Conservation (phyloP, 306 rosid species). For the Mimosa bimucronata region DNA sequence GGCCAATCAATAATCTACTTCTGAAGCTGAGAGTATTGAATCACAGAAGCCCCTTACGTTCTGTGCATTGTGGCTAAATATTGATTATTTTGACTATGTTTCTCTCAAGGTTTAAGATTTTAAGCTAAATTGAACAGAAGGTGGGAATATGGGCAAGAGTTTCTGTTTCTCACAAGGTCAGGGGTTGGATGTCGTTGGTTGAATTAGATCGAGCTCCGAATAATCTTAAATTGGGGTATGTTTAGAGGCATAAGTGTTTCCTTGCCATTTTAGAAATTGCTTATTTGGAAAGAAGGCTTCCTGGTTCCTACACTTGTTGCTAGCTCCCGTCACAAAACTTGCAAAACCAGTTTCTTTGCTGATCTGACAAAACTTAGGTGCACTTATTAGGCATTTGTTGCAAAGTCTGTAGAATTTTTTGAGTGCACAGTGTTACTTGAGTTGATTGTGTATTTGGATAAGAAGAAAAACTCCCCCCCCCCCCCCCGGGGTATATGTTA, state of each 20-base stretch:
- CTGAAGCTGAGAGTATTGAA: not conserved
- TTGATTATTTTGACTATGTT: not conserved
- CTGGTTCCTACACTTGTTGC: not conserved
- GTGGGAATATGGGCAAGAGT: not conserved
- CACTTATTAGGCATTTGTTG: not conserved
- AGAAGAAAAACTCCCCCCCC: not conserved
- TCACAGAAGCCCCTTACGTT: not conserved
- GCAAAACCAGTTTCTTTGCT: not conserved
- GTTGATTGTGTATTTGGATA: not conserved
- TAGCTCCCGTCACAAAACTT: not conserved
- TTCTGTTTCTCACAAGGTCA: not conserved
- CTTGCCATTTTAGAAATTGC: not conserved
- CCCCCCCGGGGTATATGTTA: not conserved
- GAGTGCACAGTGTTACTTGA: not conserved
- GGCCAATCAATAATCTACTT: not conserved
- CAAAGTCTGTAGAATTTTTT: not conserved
- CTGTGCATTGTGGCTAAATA: not conserved
- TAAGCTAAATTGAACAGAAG: not conserved
- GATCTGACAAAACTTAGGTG: not conserved
- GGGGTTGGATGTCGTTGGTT: not conserved
- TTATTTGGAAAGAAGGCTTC: not conserved
- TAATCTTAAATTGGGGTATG: not conserved
- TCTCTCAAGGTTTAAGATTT: not conserved
- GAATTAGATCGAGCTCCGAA: not conserved
- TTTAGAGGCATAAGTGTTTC: not conserved